These are phyloP conservation scores for Coffea eugenioides DNA, from an alignment of 257 asterid species.

Conservation along the genomic window DNA sequence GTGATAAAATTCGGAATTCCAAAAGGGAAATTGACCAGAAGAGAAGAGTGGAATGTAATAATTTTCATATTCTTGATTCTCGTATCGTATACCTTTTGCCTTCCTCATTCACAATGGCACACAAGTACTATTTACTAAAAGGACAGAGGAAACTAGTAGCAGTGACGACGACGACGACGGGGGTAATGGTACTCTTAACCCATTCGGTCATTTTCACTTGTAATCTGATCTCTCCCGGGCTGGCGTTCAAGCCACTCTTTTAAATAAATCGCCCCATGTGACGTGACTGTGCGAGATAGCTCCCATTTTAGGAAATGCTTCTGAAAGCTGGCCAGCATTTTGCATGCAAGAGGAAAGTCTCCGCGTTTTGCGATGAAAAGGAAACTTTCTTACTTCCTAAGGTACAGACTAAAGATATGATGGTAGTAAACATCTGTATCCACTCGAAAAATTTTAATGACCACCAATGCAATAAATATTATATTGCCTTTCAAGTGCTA, in stretches of 20 bases:
- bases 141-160: neutral
- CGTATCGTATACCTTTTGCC: neutral
- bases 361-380: neutral
- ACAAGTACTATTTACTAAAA: neutral
- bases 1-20: too few species aligned
- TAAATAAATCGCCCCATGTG: conserved; percentile 7
- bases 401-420: neutral
- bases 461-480: neutral
- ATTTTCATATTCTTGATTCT: neutral
- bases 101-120: neutral
- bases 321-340: conserved; percentile 6
- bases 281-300: neutral
- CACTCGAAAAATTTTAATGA: neutral
- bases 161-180: neutral
- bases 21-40: neutral
- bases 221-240: neutral
- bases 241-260: neutral
- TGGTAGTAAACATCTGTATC: neutral
- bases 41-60: neutral
- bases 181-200: neutral
- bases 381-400: conserved; percentile 4
- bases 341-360: neutral
- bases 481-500: neutral
- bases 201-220: neutral
- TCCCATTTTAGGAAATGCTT: neutral